Conservation (phyloP, 169 alveolate species). For the Cryptosporidium canis region DNA sequence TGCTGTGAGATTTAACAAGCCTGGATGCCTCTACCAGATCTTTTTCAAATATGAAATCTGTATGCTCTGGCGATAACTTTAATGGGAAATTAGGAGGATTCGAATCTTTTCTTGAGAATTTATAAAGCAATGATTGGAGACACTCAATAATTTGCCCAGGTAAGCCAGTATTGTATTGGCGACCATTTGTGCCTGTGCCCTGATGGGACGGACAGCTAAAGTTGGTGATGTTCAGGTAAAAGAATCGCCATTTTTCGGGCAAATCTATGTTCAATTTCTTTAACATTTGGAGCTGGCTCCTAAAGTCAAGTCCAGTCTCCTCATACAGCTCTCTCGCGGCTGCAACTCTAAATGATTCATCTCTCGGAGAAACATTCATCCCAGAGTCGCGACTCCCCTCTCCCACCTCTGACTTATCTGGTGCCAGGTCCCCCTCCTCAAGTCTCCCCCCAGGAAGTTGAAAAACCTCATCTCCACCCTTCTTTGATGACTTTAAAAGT, state of each 20-base stretch:
- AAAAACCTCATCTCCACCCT: background rate
- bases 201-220: background rate
- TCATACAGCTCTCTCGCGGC: slow-evolving; percentile 63
- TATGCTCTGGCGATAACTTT: slow-evolving; percentile 36
- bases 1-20: slow-evolving; percentile 12
- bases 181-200: background rate
- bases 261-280: background rate
- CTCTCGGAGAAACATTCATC: background rate
- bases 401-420: background rate
- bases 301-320: slow-evolving; percentile 55
- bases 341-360: background rate
- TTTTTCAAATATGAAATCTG: slow-evolving; percentile 21
- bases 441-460: slow-evolving; percentile 66
- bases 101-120: background rate
- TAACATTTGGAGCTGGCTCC: background rate
- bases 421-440: slow-evolving; percentile 1
- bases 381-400: background rate
- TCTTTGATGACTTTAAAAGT: slow-evolving; percentile 10
- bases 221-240: slow-evolving; percentile 13
- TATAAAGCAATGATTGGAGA: background rate
- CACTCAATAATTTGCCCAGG: background rate
- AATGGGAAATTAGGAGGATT: background rate
- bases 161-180: background rate
- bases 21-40: background rate
- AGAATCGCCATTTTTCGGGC: slow-evolving; percentile 24